Base-by-base conservation (phyloP, 805 yeast genomes). In the Saturnispora galanensis region DNA sequence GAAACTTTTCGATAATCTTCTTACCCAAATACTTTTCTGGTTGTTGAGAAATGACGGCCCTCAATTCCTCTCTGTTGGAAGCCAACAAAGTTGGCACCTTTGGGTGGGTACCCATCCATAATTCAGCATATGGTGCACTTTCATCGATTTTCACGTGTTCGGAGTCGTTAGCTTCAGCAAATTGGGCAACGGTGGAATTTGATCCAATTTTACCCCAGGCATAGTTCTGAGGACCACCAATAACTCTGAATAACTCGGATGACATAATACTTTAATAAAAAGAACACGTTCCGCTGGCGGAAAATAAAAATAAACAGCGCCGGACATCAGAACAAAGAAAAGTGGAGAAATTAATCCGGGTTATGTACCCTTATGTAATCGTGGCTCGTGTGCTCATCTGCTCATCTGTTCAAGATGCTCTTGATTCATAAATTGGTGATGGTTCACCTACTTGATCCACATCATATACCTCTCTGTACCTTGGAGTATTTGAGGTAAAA, bases 101-200 rank as follows among this genome's bases (percentile, higher is more conserved):
- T 43, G 95, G 90, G 62, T 93, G 98, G 21, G 97, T 88, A 34
- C 98, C 98, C 98, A 93, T 93, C 98, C 98, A 93, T 53, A 93
- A 71, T 64, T 93, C 98, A 13, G 98, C 98, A 59, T 93, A 93
- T 10, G 98, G 97, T 58, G 79, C 77, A 33, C 70, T 43, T 56
- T 82, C 89, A 52, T 84, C 86, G 45, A 88, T 74, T 15, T 57
- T 58, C 10, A 48, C 41, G 44, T 85, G 69, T 9, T 60, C 53
- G 2, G 85, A 74, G 63, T 84, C 80, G 37, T 94, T 78, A 41
- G 71, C 69, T 33, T 80, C 71, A 37, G 95, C 94, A 60, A 79
- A 90, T 60, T 74, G 81, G 4, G 98, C 98, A 42, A 89, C 98
- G 7, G 95, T 83, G 15, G 96, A 85, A 6, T 76, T 54, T 6